A percentile compares a stretch with the other conserved stretches of the same genome.
phyloP scores from a whole-genome alignment of 768 basidiomycete species.

The Tulasnella sp. region DNA sequence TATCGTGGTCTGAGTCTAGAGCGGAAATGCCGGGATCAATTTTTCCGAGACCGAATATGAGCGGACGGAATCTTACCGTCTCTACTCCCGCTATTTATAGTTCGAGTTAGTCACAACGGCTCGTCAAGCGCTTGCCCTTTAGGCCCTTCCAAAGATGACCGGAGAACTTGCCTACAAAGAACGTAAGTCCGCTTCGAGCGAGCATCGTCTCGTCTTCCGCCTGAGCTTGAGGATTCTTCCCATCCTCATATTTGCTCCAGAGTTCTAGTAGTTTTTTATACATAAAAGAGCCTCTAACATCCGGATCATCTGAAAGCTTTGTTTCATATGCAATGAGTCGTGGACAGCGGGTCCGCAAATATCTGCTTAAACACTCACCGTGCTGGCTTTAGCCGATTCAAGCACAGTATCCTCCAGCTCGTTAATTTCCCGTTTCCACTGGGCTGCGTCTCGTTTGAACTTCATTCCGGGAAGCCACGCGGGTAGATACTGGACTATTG shows the following conservation, averaged over 20 bases:
- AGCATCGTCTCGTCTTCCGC: neutral
- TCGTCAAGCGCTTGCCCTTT: too few species aligned
- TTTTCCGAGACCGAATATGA: too few species aligned
- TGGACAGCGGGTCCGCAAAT: neutral
- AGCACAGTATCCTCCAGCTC: neutral
- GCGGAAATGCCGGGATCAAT: neutral
- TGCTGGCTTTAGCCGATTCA: neutral
- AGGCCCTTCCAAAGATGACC: neutral
- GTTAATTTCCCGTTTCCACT: neutral
- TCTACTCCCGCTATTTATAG: neutral
- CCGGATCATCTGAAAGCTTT: neutral
- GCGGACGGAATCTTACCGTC: neutral
- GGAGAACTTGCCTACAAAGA: neutral
- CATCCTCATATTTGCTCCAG: neutral
- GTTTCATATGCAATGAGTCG: neutral
- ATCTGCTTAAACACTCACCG: neutral
- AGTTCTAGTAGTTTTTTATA: neutral
- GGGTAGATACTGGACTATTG: constrained; percentile 3
- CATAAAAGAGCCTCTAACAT: neutral
- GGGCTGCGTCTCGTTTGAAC: constrained; percentile 6
- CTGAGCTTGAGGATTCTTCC: neutral
- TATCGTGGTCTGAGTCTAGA: constrained; percentile 30
- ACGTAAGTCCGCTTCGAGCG: neutral
- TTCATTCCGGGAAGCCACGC: constrained; percentile 11
- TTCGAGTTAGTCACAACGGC: too few species aligned